These are phyloP conservation scores for Prunus mume DNA, from an alignment of 306 rosid genomes.

Conservation along the genomic window DNA sequence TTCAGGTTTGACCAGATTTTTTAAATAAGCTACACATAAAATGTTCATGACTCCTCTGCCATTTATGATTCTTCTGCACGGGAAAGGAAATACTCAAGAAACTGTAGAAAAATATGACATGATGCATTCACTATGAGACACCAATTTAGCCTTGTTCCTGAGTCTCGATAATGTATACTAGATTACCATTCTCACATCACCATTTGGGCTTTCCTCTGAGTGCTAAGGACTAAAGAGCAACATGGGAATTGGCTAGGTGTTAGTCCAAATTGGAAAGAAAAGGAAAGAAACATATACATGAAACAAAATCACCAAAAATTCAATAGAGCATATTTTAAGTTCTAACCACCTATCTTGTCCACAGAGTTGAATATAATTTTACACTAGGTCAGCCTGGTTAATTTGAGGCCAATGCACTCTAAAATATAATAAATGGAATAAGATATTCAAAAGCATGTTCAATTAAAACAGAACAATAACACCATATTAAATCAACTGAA, in stretches of 20 bases:
- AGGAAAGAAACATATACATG: too few relatives aligned
- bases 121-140: neutral
- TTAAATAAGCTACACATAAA: neutral
- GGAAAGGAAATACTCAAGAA: neutral
- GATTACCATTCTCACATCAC: neutral
- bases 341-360: too few relatives aligned
- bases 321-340: too few relatives aligned
- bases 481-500: too few relatives aligned
- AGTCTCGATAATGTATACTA: neutral
- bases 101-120: neutral
- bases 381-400: too few relatives aligned
- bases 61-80: neutral
- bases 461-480: too few relatives aligned
- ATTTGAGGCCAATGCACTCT: too few relatives aligned
- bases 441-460: too few relatives aligned
- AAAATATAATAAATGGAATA: too few relatives aligned
- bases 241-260: neutral
- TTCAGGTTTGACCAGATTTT: neutral
- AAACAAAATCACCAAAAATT: too few relatives aligned
- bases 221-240: neutral
- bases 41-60: neutral
- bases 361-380: too few relatives aligned
- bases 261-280: neutral
- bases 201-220: neutral
- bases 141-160: neutral